Evolutionary conservation across 225 moss, liverwort and hornwort genomes (phyloP), one percentile per base, ranked within the genome.

Genomic region (Pseudisothecium myosuroides): DNA sequence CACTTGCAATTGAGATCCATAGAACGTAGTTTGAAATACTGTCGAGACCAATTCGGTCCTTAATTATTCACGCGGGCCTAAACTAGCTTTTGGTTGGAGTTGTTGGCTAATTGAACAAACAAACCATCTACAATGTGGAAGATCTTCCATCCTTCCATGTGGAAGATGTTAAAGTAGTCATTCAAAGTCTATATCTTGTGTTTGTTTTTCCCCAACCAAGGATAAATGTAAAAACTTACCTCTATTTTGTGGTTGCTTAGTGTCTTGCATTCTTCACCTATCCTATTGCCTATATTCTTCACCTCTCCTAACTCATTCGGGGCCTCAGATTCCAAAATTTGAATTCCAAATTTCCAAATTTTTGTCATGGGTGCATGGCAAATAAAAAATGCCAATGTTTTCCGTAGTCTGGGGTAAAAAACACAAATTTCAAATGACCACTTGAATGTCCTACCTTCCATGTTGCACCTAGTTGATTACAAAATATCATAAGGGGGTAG

Each of bases 141-240:
- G 34, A 34, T 36, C 36, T 20, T 75, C 22, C 8, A 8, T 7
- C 14, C 23, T 69, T 39, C 16, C 4, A 15, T 72, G 1, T 27
- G 17, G 2, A 28, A 1, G 17, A 43, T 3, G 2, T 68, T 16
- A 26, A 43, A 72, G 72, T 72, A 28, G 27, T 72, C 27, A 43
- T 16, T 43, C 2, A 6, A 72, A 72, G 72, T 43, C 5, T 72
- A 26, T 3, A 15, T 43, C 5, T 0, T 41, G 71, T 1, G 3
- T 43, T 2, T 14, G 0, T 5, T 27, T 26, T 27, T 5, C 4
- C 14, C 24, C 1, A 12, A 2, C 22, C 5, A 72, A 72, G 2
- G 5, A 5, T 14, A 72, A 27, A 16, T 43, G 26, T 43, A 72
- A 17, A 14, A 71, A 24, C 9, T 41, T 26, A 41, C 24, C 26